These are phyloP conservation scores for Tympanopsis confertula DNA, from an alignment of 2,329 filamentous ascomycete species.

Conservation along the genomic window DNA sequence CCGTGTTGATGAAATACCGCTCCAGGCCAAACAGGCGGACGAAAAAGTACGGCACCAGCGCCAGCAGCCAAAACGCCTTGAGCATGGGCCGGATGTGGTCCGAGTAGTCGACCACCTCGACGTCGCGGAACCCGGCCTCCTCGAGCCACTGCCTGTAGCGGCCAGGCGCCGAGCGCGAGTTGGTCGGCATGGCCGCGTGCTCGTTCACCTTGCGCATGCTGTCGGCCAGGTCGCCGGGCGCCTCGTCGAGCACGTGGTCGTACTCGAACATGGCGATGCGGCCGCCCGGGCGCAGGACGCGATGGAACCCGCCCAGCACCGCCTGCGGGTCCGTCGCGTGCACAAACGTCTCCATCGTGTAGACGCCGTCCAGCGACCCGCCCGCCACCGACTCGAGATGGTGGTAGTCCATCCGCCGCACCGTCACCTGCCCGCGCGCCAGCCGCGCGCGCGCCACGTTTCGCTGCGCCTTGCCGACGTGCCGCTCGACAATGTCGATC, in stretches of 20 bases:
- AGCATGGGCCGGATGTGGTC: conserved; percentile 34
- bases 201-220: conserved; percentile 25
- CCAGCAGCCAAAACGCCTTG: conserved; percentile 31
- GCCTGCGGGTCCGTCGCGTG: conserved; percentile 33
- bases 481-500: conserved; percentile 36
- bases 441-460: conserved; percentile 23
- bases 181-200: conserved; percentile 31
- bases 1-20: conserved; percentile 31
- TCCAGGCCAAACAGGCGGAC: conserved; percentile 29
- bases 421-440: conserved; percentile 19
- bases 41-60: conserved; percentile 31
- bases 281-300: conserved; percentile 33
- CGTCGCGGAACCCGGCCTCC: conserved; percentile 18
- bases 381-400: conserved; percentile 26
- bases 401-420: conserved; percentile 36
- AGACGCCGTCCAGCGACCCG: conserved; percentile 33
- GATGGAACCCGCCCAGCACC: conserved; percentile 31
- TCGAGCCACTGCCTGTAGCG: conserved; percentile 25
- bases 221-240: conserved; percentile 13
- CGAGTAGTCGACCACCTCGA: conserved; percentile 29
- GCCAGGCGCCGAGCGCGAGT: conserved; percentile 22
- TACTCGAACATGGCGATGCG: conserved; percentile 32
- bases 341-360: conserved; percentile 44
- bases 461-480: conserved; percentile 27
- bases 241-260: conserved; percentile 24